A percentile compares a stretch with the other conserved stretches of the same genome.
Evolutionary conservation across 495 filamentous ascomycete species (phyloP).

Genomic region (Baudoinia panamericana): DNA sequence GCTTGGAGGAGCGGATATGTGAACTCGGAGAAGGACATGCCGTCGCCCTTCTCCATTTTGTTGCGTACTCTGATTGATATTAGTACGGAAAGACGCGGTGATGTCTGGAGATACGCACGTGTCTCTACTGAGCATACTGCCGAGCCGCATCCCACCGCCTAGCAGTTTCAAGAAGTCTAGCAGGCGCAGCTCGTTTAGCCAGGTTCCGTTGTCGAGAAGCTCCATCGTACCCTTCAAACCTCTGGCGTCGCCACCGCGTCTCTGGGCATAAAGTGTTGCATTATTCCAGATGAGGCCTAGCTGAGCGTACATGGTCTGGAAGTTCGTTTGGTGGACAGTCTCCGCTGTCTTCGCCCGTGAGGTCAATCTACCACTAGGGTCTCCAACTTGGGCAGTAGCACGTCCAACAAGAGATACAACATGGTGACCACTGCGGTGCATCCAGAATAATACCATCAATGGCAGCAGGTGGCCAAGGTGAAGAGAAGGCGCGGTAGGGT

Average conservation of each 20-base stretch:
- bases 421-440: slow-evolving; percentile 70
- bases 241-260: slow-evolving; percentile 42
- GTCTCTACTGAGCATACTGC: slow-evolving; percentile 77
- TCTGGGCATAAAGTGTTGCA: slow-evolving; percentile 47
- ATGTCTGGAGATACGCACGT: slow-evolving; percentile 48
- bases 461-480: slow-evolving; percentile 90
- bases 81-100: too few relatives aligned
- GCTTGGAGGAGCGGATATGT: slow-evolving; percentile 83
- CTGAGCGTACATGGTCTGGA: slow-evolving; percentile 67
- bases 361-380: slow-evolving; percentile 65
- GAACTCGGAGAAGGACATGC: slow-evolving; percentile 91
- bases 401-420: slow-evolving; percentile 69
- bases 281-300: slow-evolving; percentile 63
- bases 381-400: slow-evolving; percentile 73
- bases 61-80: slow-evolving; percentile 73
- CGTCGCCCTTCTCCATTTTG: slow-evolving; percentile 64
- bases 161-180: slow-evolving; percentile 60
- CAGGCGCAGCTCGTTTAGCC: slow-evolving; percentile 51
- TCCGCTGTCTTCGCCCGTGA: slow-evolving; percentile 46
- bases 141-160: slow-evolving; percentile 58
- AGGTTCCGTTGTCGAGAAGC: slow-evolving; percentile 39
- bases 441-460: slow-evolving; percentile 88
- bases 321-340: slow-evolving; percentile 50
- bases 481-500: slow-evolving; percentile 81
- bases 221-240: slow-evolving; percentile 2